A percentile compares a stretch with the other conserved stretches of the same genome.
These are phyloP conservation scores for Auricularia heimuer DNA, from an alignment of 768 basidiomycete species.

Conservation along the genomic window DNA sequence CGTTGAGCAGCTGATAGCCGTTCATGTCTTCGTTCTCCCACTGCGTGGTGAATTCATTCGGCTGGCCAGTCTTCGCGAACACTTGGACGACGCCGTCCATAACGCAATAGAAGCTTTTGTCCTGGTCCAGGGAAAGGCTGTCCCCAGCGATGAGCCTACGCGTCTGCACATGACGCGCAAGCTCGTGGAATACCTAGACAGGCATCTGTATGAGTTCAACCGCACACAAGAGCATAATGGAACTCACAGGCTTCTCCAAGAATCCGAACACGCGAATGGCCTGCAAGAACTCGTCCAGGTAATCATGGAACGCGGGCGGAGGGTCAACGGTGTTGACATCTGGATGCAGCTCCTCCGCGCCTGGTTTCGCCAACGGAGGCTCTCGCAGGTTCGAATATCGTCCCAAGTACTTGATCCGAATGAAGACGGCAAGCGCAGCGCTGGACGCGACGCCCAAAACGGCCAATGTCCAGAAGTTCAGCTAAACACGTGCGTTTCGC, in stretches of 20 bases:
- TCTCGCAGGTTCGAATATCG: constrained; percentile 70
- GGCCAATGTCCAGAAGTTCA: constrained; percentile 88
- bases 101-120: constrained; percentile 96
- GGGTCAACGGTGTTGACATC: constrained; percentile 70
- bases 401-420: constrained; percentile 66
- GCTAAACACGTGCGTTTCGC: constrained; percentile 30
- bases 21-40: constrained; percentile 88
- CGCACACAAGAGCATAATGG: neutral
- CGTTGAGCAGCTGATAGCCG: constrained; percentile 92
- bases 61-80: constrained; percentile 61
- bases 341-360: constrained; percentile 81
- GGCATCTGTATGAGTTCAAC: neutral
- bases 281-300: constrained; percentile 92
- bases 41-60: constrained; percentile 32
- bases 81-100: constrained; percentile 97
- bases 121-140: constrained; percentile 79
- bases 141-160: constrained; percentile 93
- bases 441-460: constrained; percentile 60
- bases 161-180: constrained; percentile 92
- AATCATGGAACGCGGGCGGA: constrained; percentile 81
- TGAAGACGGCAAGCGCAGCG: constrained; percentile 70
- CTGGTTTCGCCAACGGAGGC: constrained; percentile 70
- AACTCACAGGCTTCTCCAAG: constrained; percentile 84
- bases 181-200: constrained; percentile 84
- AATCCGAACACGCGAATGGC: constrained; percentile 97